A percentile compares a stretch with the other conserved stretches of the same genome.
These are phyloP conservation scores for Emergomyces orientalis DNA, from an alignment of 2,329 filamentous ascomycete genomes.

Conservation along the genomic window DNA sequence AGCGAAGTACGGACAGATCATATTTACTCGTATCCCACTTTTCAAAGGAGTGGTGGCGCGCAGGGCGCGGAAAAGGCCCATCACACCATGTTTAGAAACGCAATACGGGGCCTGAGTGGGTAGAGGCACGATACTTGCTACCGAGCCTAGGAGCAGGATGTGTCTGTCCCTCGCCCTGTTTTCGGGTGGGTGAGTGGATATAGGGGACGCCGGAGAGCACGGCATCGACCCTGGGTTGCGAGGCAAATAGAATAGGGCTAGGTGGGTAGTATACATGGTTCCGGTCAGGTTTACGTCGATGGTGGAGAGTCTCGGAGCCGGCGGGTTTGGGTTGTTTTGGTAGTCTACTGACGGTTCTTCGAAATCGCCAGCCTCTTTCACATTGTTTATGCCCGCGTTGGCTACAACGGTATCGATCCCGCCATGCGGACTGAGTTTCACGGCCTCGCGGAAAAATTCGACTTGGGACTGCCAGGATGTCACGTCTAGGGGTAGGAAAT, in stretches of 20 bases:
- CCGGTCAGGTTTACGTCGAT: slow-evolving; percentile 56
- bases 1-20: slow-evolving; percentile 59
- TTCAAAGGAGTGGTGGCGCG: slow-evolving; percentile 40
- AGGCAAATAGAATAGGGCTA: slow-evolving; percentile 52
- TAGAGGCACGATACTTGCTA: slow-evolving; percentile 45
- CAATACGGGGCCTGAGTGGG: slow-evolving; percentile 45
- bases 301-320: slow-evolving; percentile 44
- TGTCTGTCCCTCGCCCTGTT: slow-evolving; percentile 45
- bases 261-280: slow-evolving; percentile 55
- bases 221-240: slow-evolving; percentile 39
- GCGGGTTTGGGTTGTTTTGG: slow-evolving; percentile 31
- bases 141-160: slow-evolving; percentile 53
- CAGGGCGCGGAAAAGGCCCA: slow-evolving; percentile 55
- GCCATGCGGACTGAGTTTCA: slow-evolving; percentile 44
- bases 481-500: slow-evolving; percentile 48
- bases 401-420: slow-evolving; percentile 56
- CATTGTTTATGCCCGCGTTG: slow-evolving; percentile 54
- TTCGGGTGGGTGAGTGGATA: slow-evolving; percentile 16
- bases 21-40: slow-evolving; percentile 52
- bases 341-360: slow-evolving; percentile 36
- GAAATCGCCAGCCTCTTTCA: slow-evolving; percentile 30
- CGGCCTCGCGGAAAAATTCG: slow-evolving; percentile 52
- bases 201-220: slow-evolving; percentile 22
- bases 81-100: slow-evolving; percentile 56
- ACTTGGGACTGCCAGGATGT: slow-evolving; percentile 56